Evolutionary conservation across 192 early-diverging fungal genomes (phyloP).

Genomic region (Umbelopsis vinacea): DNA sequence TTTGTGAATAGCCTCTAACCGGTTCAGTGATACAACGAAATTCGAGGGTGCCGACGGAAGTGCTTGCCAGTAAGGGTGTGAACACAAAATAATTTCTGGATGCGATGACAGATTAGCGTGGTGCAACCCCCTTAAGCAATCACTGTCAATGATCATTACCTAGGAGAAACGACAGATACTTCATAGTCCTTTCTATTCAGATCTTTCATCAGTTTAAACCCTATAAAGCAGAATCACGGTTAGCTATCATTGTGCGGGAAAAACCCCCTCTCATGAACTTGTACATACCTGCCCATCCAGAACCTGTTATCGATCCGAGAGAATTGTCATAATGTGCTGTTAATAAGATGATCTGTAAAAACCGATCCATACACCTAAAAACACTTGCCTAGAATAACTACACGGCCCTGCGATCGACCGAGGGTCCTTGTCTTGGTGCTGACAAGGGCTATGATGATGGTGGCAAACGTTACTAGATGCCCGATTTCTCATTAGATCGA

Average conservation of each 20-base stretch:
- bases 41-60: constrained; percentile 85
- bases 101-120: not conserved
- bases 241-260: not conserved
- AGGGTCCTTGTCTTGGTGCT: constrained; percentile 31
- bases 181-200: constrained; percentile 71
- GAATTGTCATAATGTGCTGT: not conserved
- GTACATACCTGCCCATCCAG: constrained; percentile 59
- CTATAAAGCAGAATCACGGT: constrained; percentile 46
- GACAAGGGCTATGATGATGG: not conserved
- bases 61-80: constrained; percentile 84
- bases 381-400: constrained; percentile 41
- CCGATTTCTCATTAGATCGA: not conserved
- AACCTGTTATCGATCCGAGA: constrained; percentile 39
- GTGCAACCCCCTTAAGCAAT: not conserved
- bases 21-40: constrained; percentile 88
- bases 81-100: constrained; percentile 81
- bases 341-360: not conserved
- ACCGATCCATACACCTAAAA: not conserved
- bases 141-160: constrained; percentile 37
- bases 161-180: constrained; percentile 77
- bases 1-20: constrained; percentile 58
- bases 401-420: constrained; percentile 36
- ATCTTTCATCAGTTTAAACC: constrained; percentile 74
- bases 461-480: not conserved
- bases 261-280: not conserved